Conservation (phyloP, 768 basidiomycete genomes). For the Kwoniella dejecticola region DNA sequence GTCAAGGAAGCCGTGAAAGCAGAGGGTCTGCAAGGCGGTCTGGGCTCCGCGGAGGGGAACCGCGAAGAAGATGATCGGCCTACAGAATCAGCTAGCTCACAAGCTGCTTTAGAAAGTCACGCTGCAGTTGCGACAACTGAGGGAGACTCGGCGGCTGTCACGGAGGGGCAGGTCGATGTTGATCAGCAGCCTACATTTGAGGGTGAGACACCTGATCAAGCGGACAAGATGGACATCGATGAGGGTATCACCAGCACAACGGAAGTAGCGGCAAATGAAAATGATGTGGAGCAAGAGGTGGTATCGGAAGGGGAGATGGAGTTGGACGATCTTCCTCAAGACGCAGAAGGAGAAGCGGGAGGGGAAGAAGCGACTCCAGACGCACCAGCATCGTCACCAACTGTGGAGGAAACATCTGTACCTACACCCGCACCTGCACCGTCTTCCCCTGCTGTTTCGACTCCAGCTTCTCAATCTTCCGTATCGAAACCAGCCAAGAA, state of each 20-base stretch:
- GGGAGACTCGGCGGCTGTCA: too few relatives aligned
- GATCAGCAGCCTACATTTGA: not conserved
- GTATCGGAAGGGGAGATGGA: conserved; percentile 9
- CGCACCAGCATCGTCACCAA: too few relatives aligned
- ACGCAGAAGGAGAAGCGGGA: not conserved
- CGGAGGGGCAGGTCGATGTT: too few relatives aligned
- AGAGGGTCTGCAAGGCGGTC: not conserved
- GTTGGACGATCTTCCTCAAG: not conserved
- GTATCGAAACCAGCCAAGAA: conserved; percentile 4
- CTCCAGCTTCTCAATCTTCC: not conserved
- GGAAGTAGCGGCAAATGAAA: not conserved
- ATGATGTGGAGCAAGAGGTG: not conserved
- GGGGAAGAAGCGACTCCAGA: not conserved
- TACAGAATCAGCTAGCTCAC: not conserved
- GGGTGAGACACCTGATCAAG: not conserved
- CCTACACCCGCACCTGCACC: conserved; percentile 1
- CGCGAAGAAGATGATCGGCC: not conserved
- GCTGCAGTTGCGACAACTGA: too few relatives aligned
- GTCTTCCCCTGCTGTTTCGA: conserved; percentile 6
- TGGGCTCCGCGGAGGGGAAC: not conserved
- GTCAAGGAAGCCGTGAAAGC: not conserved
- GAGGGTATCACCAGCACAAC: not conserved
- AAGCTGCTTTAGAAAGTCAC: too few relatives aligned
- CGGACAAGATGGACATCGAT: conserved; percentile 18
- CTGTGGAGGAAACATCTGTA: too few relatives aligned